Evolutionary conservation across 2,329 filamentous ascomycete genomes (phyloP).

Genomic region (Pyrenochaeta sp.): DNA sequence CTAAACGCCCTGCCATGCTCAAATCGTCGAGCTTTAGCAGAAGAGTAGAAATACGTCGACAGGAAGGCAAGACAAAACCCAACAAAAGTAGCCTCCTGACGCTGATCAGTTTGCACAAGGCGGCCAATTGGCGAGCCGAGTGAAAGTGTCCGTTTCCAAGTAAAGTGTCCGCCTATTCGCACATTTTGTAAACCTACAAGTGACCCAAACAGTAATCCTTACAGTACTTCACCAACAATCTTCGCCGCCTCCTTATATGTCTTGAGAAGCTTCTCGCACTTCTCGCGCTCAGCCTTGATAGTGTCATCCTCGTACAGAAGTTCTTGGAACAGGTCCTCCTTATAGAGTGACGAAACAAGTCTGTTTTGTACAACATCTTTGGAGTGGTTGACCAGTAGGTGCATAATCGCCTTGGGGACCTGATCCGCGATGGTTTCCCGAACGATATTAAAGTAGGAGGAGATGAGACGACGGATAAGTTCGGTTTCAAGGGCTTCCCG

Average conservation of each 20-base stretch:
- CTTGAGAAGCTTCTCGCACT: conserved; percentile 93
- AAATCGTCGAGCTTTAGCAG: conserved; percentile 12
- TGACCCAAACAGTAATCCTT: conserved; percentile 25
- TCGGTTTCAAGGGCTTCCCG: conserved; percentile 97
- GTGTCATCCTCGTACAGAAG: conserved; percentile 96
- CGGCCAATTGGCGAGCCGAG: not conserved
- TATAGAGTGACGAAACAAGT: conserved; percentile 94
- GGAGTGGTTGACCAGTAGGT: conserved; percentile 96
- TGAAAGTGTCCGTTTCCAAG: not conserved
- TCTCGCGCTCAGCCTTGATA: conserved; percentile 96
- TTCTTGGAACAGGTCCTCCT: conserved; percentile 88
- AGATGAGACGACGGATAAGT: conserved; percentile 94
- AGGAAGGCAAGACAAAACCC: conserved; percentile 27
- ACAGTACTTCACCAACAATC: conserved; percentile 90
- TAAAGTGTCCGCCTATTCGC: conserved; percentile 1
- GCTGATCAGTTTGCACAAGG: conserved; percentile 4
- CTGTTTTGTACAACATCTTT: conserved; percentile 98
- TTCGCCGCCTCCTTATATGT: conserved; percentile 98
- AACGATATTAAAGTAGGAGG: conserved; percentile 98
- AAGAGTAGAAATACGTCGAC: conserved; percentile 37
- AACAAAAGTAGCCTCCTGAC: conserved; percentile 24
- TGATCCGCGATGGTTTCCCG: conserved; percentile 98
- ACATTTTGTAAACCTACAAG: conserved; percentile 20
- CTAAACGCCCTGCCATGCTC: conserved; percentile 30
- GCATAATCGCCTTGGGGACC: conserved; percentile 98